These are phyloP conservation scores for Inga leiocalycina DNA, from an alignment of 306 rosid genomes.

Conservation along the genomic window DNA sequence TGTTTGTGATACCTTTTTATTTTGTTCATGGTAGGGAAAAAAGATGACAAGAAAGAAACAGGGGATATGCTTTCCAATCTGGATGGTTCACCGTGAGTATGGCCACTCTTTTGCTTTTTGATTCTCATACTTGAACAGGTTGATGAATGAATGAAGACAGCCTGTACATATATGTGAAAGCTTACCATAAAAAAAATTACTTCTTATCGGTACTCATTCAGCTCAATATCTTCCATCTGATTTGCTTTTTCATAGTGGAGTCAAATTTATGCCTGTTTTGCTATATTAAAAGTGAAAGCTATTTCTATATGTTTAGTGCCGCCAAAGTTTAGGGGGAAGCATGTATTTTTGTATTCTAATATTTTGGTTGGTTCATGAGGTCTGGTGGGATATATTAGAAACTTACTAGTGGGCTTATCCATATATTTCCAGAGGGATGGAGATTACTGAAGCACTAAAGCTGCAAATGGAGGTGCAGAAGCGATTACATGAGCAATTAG, in stretches of 20 bases:
- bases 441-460: conserved; percentile 93
- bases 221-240: conserved; percentile 10
- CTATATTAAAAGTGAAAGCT: background rate
- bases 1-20: conserved; percentile 35
- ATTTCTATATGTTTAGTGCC: conserved; percentile 8
- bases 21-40: conserved; percentile 73
- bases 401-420: conserved; percentile 2
- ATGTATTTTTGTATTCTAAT: conserved; percentile 10
- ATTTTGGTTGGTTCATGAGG: conserved; percentile 21
- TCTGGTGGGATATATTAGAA: conserved; percentile 18
- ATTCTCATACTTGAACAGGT: conserved; percentile 28
- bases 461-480: conserved; percentile 99
- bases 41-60: conserved; percentile 85
- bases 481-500: conserved; percentile 96
- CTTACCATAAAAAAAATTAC: background rate
- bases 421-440: conserved; percentile 79
- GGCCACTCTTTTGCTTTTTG: conserved; percentile 16
- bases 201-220: background rate
- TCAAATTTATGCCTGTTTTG: background rate
- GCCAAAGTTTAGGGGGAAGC: background rate
- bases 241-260: conserved; percentile 6
- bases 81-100: conserved; percentile 94
- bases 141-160: conserved; percentile 12
- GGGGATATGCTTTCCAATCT: conserved; percentile 78
- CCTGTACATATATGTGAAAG: background rate